Evolutionary conservation across 805 yeast species (phyloP), one percentile per base, ranked within the genome.

Genomic region (Kodamaea restingae): DNA sequence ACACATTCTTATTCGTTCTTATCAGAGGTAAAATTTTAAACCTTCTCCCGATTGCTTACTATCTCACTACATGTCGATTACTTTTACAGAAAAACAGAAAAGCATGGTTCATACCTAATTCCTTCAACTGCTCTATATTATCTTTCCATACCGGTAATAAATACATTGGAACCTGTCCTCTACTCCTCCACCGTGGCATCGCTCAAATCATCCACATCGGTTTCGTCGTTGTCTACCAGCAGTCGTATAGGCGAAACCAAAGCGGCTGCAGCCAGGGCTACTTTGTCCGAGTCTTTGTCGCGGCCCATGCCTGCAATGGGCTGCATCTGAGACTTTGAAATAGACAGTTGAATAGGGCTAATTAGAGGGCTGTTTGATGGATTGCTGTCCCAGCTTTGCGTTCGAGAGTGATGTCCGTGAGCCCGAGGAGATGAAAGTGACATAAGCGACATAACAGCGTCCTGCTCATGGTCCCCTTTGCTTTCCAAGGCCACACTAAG

Each of bases 391-490:
- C 32, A 25, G 15, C 46, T 42, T 22, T 42, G 46, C 12, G 32
- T 38, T 17, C 45, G 38, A 22, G 41, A 33, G 28, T 41, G 49
- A 32, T 31, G 32, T 35, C 60, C 61, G 28, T 50, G 28, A 46
- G 12, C 60, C 39, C 47, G 64, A 2, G 81, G 81, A 1, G 80
- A 73, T 6, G 81, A 67, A 29, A 76, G 60, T 27, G 79, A 72
- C 70, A 76, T 76, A 38, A 76, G 60, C 15, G 80, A 74, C 51
- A 70, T 59, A 8, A 76, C 71, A 5, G 81, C 81, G 35, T 76
- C 81, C 48, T 75, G 75, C 45, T 76, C 81, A 35, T 59, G 54
- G 45, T 58, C 55, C 44, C 56, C 46, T 20, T 32, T 28, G 30
- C 21, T 22, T 7, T 40, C 41, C 29, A 56, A 41, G 2, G 61